These are phyloP conservation scores for Neofusicoccum umdonicola DNA, from an alignment of 2,329 filamentous ascomycete species.

Conservation along the genomic window DNA sequence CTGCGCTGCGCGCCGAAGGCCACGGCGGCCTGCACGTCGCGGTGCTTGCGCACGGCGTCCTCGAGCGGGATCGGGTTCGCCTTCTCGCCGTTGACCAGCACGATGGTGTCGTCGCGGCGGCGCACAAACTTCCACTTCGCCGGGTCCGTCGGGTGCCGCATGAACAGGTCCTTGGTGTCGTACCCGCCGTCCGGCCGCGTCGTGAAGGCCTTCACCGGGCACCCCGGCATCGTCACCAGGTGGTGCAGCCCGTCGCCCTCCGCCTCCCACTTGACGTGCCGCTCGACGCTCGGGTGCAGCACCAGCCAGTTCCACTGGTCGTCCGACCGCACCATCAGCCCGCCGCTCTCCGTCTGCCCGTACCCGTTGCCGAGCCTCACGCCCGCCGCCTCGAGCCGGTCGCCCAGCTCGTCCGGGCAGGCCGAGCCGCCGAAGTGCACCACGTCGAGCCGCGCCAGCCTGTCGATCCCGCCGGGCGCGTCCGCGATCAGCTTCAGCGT, in stretches of 20 bases:
- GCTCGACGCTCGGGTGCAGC: conserved; percentile 37
- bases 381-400: neutral
- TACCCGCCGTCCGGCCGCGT: conserved; percentile 44
- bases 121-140: neutral
- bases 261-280: conserved; percentile 25
- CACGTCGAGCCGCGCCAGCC: neutral
- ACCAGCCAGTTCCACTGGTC: conserved; percentile 61
- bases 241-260: neutral
- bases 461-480: neutral
- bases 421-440: neutral
- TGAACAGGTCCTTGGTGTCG: conserved; percentile 37
- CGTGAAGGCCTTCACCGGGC: conserved; percentile 30
- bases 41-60: neutral
- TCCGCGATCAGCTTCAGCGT: neutral
- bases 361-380: neutral
- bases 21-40: conserved; percentile 52
- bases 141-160: neutral
- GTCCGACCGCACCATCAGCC: conserved; percentile 61
- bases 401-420: neutral
- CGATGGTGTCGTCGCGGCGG: neutral
- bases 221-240: conserved; percentile 28
- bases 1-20: conserved; percentile 48
- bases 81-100: conserved; percentile 14
- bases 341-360: conserved; percentile 55
- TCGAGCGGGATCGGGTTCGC: conserved; percentile 8